Conservation (phyloP, 257 asterid species). For the Plantago ovata region DNA sequence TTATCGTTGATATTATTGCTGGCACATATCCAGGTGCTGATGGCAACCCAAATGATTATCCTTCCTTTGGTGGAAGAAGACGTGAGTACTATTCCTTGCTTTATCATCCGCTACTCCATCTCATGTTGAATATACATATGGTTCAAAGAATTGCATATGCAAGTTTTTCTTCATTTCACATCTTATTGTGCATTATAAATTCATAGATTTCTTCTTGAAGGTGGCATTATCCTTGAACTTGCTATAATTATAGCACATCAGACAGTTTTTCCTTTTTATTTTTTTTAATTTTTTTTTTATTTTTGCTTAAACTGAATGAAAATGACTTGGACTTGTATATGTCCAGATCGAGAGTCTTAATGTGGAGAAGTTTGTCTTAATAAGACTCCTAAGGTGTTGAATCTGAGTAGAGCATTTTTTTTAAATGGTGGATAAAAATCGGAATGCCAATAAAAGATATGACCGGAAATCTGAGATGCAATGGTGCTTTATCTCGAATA, state of each 20-base stretch:
- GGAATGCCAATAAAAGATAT: too few relatives aligned
- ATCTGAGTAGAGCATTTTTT: too few relatives aligned
- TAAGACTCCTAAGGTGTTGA: too few relatives aligned
- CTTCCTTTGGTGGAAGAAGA: constrained; percentile 47
- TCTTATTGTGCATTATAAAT: neutral
- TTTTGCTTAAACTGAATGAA: too few relatives aligned
- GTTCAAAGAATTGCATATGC: constrained; percentile 4
- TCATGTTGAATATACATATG: neutral
- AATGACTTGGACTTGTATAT: neutral
- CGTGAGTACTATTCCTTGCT: constrained; percentile 54
- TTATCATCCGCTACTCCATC: neutral
- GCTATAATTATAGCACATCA: neutral
- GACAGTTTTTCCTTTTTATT: too few relatives aligned
- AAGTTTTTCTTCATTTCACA: neutral
- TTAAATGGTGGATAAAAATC: too few relatives aligned
- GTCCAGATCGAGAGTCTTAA: neutral
- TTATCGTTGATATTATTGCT: constrained; percentile 89
- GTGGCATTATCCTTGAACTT: neutral
- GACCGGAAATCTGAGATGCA: too few relatives aligned
- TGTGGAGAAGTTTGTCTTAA: neutral
- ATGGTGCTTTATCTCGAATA: too few relatives aligned
- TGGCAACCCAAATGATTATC: constrained; percentile 38
- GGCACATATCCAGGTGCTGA: constrained; percentile 62
- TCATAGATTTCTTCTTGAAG: too few relatives aligned
- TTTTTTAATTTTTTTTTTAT: too few relatives aligned